Base-by-base conservation (phyloP, 139 green algal genomes). In the Coelastrella sp. region DNA sequence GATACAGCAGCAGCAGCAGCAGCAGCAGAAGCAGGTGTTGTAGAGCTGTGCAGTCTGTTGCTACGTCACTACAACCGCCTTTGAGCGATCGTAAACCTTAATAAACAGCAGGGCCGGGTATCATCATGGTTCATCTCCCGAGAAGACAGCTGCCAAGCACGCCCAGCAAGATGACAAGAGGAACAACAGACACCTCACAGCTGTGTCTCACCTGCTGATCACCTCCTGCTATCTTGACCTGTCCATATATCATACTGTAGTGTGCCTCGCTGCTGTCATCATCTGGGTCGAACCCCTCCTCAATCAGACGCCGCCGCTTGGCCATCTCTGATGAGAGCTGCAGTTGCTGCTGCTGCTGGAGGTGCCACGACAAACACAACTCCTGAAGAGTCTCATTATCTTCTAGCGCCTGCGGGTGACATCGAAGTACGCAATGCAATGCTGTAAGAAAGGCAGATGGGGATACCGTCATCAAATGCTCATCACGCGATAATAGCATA, bases 281-380 rank as follows among this genome's bases (percentile, higher is more conserved):
- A 43, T 79, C 72, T 8, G 45, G 68, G 15, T 79, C 72, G 7
- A 43, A 62, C 1, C 72, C 72, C 43, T 77, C 40, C 40, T 77
- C 68, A 34, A 77, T 48, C 27, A 48, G 23, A 27, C 68, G 68
- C 73, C 73, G 37, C 27, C 40, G 73, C 73, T 57, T 40, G 9
- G 68, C 68, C 17, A 77, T 19, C 68, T 77, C 68, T 30, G 71
- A 79, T 7, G 71, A 64, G 25, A 68, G n/a, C 17, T 37, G 45
- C 60, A 48, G 27, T 25, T 67, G 85, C 79, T 83, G 59, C 60
- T 74, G 23, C 66, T 79, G 66, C 66, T 78, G 38, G 30, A 60
- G 67, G 41, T 84, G 86, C 86, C 79, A 81, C 0, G 57, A 84
- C 2, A 88, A 71, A 53, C 88, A 91, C 60, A 91, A 32, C 50